These are phyloP conservation scores for Apiospora saccharicola DNA, from an alignment of 2,329 filamentous ascomycete genomes.

Conservation along the genomic window DNA sequence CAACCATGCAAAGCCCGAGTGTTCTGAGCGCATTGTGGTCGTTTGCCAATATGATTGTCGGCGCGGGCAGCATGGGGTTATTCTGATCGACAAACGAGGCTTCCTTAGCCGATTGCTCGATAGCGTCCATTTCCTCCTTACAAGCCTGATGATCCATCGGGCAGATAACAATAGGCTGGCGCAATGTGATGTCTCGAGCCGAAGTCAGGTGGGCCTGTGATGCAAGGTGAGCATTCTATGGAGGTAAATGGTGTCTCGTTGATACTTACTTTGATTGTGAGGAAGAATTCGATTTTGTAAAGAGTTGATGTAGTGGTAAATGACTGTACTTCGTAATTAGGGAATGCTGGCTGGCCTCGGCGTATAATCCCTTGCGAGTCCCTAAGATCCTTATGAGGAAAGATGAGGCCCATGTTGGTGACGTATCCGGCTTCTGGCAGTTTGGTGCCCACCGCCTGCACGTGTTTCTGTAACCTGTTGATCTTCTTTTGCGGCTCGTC, in stretches of 20 bases:
- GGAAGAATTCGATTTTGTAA: conserved; percentile 98
- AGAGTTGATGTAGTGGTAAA: conserved; percentile 94
- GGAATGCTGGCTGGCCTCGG: conserved; percentile 85
- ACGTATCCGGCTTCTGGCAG: conserved; percentile 92
- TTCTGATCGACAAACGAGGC: conserved; percentile 87
- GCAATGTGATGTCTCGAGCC: conserved; percentile 85
- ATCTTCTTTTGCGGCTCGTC: conserved; percentile 92
- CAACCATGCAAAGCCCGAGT: conserved; percentile 69
- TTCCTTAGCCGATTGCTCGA: conserved; percentile 94
- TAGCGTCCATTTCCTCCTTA: conserved; percentile 98
- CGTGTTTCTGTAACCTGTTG: conserved; percentile 85
- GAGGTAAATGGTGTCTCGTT: not conserved
- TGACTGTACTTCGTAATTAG: conserved; percentile 84
- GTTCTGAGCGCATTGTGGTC: conserved; percentile 72
- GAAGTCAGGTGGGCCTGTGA: conserved; percentile 83
- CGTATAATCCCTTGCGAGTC: conserved; percentile 89
- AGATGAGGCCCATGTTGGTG: conserved; percentile 89
- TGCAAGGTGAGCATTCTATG: conserved; percentile 7
- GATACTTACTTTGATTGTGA: conserved; percentile 82
- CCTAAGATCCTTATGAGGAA: conserved; percentile 86
- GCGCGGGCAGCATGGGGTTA: conserved; percentile 90
- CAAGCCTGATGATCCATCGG: conserved; percentile 94
- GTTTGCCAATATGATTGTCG: conserved; percentile 79
- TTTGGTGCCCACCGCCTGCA: conserved; percentile 81
- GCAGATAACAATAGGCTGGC: conserved; percentile 95